Evolutionary conservation across 1,139 yeast species (phyloP).

Genomic region (Debaryomycetaceae sp.): DNA sequence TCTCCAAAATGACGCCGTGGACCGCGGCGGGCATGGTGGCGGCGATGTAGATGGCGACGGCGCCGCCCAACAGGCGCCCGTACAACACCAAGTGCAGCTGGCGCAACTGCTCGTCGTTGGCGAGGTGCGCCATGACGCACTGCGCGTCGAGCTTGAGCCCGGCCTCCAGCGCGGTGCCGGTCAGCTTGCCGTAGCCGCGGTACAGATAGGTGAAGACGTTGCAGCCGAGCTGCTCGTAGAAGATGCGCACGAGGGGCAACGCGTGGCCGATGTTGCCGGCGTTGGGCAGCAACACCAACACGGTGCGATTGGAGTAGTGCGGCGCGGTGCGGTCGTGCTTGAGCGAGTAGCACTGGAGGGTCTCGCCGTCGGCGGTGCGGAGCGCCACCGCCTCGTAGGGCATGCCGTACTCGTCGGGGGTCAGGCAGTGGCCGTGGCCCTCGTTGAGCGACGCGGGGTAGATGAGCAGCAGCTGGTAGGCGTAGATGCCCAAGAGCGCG

Average conservation of each 20-base stretch:
- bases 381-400: slow-evolving; percentile 62
- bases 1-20: slow-evolving; percentile 71
- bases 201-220: slow-evolving; percentile 86
- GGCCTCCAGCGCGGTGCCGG: slow-evolving; percentile 70
- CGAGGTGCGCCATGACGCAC: slow-evolving; percentile 59
- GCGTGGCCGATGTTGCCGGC: slow-evolving; percentile 97
- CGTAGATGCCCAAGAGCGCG: slow-evolving; percentile 54
- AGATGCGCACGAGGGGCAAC: slow-evolving; percentile 72
- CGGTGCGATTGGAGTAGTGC: slow-evolving; percentile 57
- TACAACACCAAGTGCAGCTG: slow-evolving; percentile 61
- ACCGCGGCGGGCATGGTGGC: slow-evolving; percentile 47
- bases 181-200: slow-evolving; percentile 86
- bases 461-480: slow-evolving; percentile 64
- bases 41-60: slow-evolving; percentile 83
- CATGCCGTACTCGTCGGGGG: slow-evolving; percentile 70
- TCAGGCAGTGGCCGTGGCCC: slow-evolving; percentile 71
- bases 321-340: slow-evolving; percentile 43
- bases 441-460: slow-evolving; percentile 82
- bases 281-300: slow-evolving; percentile 80
- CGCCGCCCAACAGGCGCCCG: slow-evolving; percentile 94
- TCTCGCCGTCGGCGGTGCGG: slow-evolving; percentile 63
- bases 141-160: slow-evolving; percentile 86
- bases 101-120: slow-evolving; percentile 49
- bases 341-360: slow-evolving; percentile 39
- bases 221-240: slow-evolving; percentile 60